Evolutionary conservation across 805 yeast genomes (phyloP), one percentile per base, ranked within the genome.

Genomic region (Monosporozyma siamensis): DNA sequence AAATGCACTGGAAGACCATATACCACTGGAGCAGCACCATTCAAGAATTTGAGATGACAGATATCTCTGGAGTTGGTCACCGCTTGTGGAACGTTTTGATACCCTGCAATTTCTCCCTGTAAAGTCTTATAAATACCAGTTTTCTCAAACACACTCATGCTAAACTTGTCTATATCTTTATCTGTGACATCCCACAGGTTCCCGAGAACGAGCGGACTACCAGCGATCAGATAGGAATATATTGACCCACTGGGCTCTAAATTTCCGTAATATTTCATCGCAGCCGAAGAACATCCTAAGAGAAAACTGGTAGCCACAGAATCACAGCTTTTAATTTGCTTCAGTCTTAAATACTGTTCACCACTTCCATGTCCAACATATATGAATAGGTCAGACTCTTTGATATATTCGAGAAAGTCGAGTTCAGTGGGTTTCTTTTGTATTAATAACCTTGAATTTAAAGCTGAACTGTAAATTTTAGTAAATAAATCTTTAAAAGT

Each of bases 301-400:
- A 92, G 66, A 35, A 88, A 67, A 22, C 74, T 64, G 1, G 88
- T 84, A 0, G 88, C 78, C 8, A 78, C 58, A 0, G 41, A 45
- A 3, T 51, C 43, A 44, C 69, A 57, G 9, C 65, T 63, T 41
- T 74, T 74, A 34, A 88, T 61, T 0, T 73, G 62, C 4, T 77
- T 69, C 1, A 80, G 67, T 24, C 78, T 69, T 9, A 86, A 65
- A 54, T 78, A 87, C 47, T 83, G 88, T 48, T 86, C 90, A n/a
- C 97, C 96, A 4, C 96, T 92, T 0, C 97, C 97, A 63, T 92
- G 99, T 0, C 99, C 99, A 43, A 89, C 69, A 58, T 85, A 92
- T 0, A 90, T 66, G 50, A 82, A 82, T 7, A 84, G 49, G 30
- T 74, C 69, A 1, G 72, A 62, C 2, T 54, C 38, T 2, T 52